Evolutionary conservation across 2,329 filamentous ascomycete genomes (phyloP).

Genomic region (Metarhizium album): DNA sequence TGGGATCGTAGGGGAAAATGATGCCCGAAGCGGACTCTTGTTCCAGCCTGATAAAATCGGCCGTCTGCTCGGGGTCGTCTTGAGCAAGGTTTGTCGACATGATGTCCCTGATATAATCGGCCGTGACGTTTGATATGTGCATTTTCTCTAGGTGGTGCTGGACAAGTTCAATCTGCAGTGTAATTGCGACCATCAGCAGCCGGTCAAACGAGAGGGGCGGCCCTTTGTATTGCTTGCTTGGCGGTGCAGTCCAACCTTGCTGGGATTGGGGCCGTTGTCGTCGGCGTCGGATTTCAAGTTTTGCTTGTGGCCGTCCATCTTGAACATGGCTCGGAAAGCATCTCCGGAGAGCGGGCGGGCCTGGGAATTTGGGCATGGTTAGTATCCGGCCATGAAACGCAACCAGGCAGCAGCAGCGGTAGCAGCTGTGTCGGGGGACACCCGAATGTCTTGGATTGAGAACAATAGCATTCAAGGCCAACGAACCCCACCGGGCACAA

Average conservation of each 20-base stretch:
- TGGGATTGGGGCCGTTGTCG: constrained; percentile 19
- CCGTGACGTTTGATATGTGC: constrained; percentile 34
- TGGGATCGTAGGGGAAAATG: constrained; percentile 63
- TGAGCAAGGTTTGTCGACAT: constrained; percentile 53
- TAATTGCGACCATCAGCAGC: background rate
- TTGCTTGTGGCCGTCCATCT: constrained; percentile 46
- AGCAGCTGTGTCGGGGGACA: background rate
- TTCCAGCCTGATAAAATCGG: constrained; percentile 66
- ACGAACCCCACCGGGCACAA: background rate
- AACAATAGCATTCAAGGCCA: background rate
- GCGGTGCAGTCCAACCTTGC: constrained; percentile 16
- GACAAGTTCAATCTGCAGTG: constrained; percentile 33
- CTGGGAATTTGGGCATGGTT: constrained; percentile 19
- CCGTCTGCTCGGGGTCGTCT: constrained; percentile 62
- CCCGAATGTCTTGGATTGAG: background rate
- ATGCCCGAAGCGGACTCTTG: constrained; percentile 74
- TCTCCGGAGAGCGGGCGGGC: constrained; percentile 44
- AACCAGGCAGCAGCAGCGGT: background rate
- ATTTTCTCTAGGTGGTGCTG: constrained; percentile 29
- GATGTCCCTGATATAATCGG: constrained; percentile 47
- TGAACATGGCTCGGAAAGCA: constrained; percentile 53
- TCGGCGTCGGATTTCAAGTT: constrained; percentile 25
- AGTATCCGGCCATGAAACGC: background rate
- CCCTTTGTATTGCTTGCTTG: background rate
- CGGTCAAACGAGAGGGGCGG: background rate